phyloP scores from a whole-genome alignment of 495 filamentous ascomycete species.

The Podospora conica region DNA sequence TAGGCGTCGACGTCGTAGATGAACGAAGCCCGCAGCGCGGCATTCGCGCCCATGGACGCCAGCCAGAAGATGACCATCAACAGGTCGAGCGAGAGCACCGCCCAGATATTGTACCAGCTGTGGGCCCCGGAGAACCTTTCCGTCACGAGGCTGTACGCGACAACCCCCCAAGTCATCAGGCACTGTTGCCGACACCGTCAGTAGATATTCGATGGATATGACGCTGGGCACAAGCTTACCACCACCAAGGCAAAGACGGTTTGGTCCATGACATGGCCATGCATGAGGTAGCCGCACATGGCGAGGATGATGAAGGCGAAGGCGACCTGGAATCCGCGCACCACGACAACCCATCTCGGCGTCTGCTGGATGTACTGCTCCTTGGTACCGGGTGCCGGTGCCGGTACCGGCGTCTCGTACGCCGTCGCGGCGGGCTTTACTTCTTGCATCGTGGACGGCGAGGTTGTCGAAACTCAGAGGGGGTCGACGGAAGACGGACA shows the following conservation, averaged over 20 bases:
- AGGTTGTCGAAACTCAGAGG: neutral
- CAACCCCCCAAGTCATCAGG: slow-evolving; percentile 42
- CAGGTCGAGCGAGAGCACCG: slow-evolving; percentile 38
- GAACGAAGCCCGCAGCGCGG: slow-evolving; percentile 36
- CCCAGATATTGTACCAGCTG: slow-evolving; percentile 41
- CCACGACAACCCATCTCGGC: slow-evolving; percentile 34
- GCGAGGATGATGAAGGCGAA: slow-evolving; percentile 32
- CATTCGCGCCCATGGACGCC: slow-evolving; percentile 40
- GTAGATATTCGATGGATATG: neutral
- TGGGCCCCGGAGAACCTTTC: slow-evolving; percentile 34
- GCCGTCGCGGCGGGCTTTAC: neutral
- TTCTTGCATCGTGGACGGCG: slow-evolving; percentile 4
- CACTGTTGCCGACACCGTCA: slow-evolving; percentile 20
- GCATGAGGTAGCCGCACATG: slow-evolving; percentile 38
- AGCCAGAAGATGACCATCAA: slow-evolving; percentile 45
- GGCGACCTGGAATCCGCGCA: slow-evolving; percentile 37
- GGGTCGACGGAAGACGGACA: neutral
- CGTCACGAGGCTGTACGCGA: slow-evolving; percentile 34
- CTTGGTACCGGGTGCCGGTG: neutral
- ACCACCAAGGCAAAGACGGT: slow-evolving; percentile 30
- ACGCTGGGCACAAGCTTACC: slow-evolving; percentile 26
- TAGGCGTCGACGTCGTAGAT: slow-evolving; percentile 22
- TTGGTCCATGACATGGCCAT: slow-evolving; percentile 35
- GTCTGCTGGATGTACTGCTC: slow-evolving; percentile 23
- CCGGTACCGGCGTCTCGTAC: neutral